Conservation (phyloP, 1,284 basidiomycete genomes). For the Ganoderma sinense region DNA sequence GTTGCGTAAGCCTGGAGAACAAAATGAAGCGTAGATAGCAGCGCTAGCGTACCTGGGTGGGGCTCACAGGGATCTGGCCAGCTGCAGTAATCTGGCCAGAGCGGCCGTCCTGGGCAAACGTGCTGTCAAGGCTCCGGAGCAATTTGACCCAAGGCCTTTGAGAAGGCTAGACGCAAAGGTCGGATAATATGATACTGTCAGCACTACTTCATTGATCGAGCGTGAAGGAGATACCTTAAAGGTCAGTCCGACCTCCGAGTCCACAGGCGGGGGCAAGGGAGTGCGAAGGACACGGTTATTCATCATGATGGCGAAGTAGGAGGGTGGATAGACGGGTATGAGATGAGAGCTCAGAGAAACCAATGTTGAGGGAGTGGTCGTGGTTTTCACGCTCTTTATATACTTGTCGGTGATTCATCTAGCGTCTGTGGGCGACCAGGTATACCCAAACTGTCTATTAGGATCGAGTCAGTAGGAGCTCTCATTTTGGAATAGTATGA, state of each 20-base stretch:
- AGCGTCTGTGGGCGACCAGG: neutral
- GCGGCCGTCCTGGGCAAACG: neutral
- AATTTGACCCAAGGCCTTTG: neutral
- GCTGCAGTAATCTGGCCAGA: neutral
- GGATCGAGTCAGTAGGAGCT: neutral
- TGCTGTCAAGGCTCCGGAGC: neutral
- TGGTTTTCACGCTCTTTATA: neutral
- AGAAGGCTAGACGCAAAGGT: neutral
- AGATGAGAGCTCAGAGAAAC: neutral
- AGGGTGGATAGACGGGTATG: neutral
- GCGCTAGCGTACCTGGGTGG: neutral
- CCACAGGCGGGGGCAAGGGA: neutral
- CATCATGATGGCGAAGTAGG: neutral
- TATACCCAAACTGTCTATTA: neutral
- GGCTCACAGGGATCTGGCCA: neutral
- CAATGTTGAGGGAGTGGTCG: neutral
- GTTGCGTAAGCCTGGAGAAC: neutral
- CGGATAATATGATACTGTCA: neutral
- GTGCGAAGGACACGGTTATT: neutral
- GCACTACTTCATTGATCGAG: neutral
- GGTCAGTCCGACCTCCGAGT: neutral
- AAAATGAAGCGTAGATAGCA: neutral
- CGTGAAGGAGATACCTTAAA: neutral
- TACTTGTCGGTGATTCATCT: neutral
- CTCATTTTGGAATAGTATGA: neutral